These are phyloP conservation scores for Candida glucosophila DNA, from an alignment of 1,139 yeast species.

Conservation along the genomic window DNA sequence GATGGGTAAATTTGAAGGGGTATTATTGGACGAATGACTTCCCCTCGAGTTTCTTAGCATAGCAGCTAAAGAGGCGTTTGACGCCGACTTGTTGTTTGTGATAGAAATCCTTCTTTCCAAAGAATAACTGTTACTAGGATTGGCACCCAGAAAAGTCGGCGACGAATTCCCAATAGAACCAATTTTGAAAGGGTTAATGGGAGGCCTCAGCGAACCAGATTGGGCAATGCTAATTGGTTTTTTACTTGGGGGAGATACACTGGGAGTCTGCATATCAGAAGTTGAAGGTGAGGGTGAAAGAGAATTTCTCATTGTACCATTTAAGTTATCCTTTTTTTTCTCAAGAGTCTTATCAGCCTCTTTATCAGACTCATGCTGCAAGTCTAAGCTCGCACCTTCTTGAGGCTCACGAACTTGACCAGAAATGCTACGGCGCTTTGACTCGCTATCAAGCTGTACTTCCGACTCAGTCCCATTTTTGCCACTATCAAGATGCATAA, in stretches of 20 bases:
- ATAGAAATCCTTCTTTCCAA: constrained; percentile 36
- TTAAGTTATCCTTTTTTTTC: not conserved
- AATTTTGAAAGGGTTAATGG: constrained; percentile 51
- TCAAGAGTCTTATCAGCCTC: constrained; percentile 1
- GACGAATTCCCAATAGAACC: constrained; percentile 52
- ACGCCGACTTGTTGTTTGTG: constrained; percentile 41
- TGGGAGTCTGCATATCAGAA: constrained; percentile 7
- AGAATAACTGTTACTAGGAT: constrained; percentile 10
- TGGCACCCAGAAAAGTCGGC: no score
- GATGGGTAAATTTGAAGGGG: constrained; percentile 25
- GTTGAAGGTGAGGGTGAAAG: constrained; percentile 25
- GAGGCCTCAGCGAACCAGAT: constrained; percentile 17
- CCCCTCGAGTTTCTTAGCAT: constrained; percentile 42
- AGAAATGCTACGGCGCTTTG: no score
- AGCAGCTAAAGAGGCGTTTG: constrained; percentile 49
- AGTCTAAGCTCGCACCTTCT: not conserved
- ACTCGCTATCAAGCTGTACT: constrained; percentile 1
- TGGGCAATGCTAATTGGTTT: constrained; percentile 11
- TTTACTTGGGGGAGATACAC: constrained; percentile 8
- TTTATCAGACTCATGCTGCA: no score
- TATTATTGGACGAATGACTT: constrained; percentile 19
- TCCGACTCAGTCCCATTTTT: constrained; percentile 1
- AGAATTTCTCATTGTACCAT: constrained; percentile 11
- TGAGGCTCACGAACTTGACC: not conserved
- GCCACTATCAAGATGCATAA: constrained; percentile 34